These are phyloP conservation scores for Ganoderma lingzhi DNA, from an alignment of 1,284 basidiomycete genomes.

Conservation along the genomic window DNA sequence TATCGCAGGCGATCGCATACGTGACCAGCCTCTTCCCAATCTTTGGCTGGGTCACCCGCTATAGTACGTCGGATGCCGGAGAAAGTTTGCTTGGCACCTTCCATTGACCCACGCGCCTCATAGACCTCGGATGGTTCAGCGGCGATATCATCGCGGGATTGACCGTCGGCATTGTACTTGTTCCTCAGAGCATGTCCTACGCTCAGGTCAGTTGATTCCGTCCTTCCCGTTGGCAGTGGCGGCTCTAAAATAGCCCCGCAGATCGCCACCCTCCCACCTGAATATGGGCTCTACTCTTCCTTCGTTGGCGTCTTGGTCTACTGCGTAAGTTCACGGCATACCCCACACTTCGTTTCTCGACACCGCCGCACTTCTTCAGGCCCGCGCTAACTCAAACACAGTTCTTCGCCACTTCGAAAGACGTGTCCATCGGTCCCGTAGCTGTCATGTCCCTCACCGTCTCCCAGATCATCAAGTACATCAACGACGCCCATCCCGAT, in stretches of 20 bases:
- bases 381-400: conserved; percentile 40
- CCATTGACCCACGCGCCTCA: conserved; percentile 6
- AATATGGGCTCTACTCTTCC: conserved; percentile 96
- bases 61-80: conserved; percentile 59
- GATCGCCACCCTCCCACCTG: conserved; percentile 83
- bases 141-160: conserved; percentile 89
- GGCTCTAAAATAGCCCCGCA: conserved; percentile 45
- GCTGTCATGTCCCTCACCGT: conserved; percentile 96
- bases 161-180: conserved; percentile 90
- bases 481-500: conserved; percentile 59
- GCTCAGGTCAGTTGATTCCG: conserved; percentile 55
- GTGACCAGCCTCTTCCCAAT: conserved; percentile 81
- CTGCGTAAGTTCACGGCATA: conserved; percentile 57
- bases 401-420: conserved; percentile 95
- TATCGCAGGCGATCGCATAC: conserved; percentile 62
- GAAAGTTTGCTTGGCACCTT: neutral
- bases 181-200: conserved; percentile 89
- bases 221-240: neutral
- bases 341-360: conserved; percentile 33
- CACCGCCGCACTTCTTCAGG: conserved; percentile 19
- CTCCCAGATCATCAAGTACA: conserved; percentile 77
- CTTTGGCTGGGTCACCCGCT: conserved; percentile 81
- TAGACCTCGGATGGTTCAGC: conserved; percentile 74
- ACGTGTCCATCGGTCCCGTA: conserved; percentile 93
- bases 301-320: conserved; percentile 91